Evolutionary conservation across 768 basidiomycete species (phyloP), one percentile per base, ranked within the genome.

Genomic region (Boletus sp.): DNA sequence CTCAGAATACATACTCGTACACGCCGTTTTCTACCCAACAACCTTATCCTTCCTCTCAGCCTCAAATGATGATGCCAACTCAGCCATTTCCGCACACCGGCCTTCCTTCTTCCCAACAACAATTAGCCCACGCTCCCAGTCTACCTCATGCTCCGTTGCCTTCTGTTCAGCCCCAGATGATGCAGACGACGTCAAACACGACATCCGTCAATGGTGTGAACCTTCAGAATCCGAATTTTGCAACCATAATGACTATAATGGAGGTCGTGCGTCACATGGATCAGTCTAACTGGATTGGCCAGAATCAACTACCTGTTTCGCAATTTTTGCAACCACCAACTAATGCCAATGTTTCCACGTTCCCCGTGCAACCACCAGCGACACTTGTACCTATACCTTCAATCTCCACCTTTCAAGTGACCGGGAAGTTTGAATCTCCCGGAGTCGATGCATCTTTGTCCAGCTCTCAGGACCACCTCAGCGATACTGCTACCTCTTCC

Each of bases 241-340:
- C 68, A n/a, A 56, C 67, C 11, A 45, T 70, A 9, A 67, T 67
- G 70, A 71, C 69, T 10, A 67, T 70, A 41, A 62, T 69, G 65
- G 69, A 70, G 37, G 65, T 71, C n/a, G 55, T 70, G 44, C 65
- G 70, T 54, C 70, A 64, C 44, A 68, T 64, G 60, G 66, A 67
- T 52, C 68, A 66, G 7, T 53, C 64, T 41, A 60, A 51, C 14
- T 56, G 62, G 59, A 37, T 60, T 36, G 40, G 58, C 54, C 67
- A 61, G 41, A 67, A 51, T 55, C 61, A 63, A 51, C 24, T 55
- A 1, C 51, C 65, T 12, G 11, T 32, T 40, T 60, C 63, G 42
- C 69, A 71, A 50, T 40, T 37, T 46, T 60, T 61, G 40, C 69
- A 70, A 50, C 39, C 52, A 7, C 42, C 55, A 11, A n/a, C n/a